Evolutionary conservation across 164 flowering plant genomes (phyloP), one percentile per base, ranked within the genome.

Genomic region (Pachysandra terminalis): DNA sequence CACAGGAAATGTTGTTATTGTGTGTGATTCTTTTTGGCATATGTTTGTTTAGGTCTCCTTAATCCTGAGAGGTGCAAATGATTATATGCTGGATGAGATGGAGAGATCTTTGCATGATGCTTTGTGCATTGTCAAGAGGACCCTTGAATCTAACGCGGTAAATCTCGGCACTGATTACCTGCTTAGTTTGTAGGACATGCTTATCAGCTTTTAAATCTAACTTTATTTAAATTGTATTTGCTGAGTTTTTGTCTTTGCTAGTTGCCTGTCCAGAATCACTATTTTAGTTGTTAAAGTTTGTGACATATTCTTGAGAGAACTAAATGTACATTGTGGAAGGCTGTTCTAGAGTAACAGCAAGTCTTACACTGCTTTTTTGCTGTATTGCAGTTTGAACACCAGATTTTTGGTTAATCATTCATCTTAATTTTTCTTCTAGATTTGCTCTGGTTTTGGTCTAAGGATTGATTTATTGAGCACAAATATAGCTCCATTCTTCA

Each of bases 21-120:
- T 66, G 23, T 37, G 9, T 27, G 25, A 53, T 69, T 45, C 40
- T 61, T 49, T 16, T 72, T 19, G 63, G 41, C 62, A 70, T 54
- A 56, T 64, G 10, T 64, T 55, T 63, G 6, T 65, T 56, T 81
- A 96, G 99, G 98, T 93, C 22, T 93, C 99, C 16, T 72, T 93
- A 64, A 85, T 96, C 69, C 92, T 96, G 13, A 84, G 98, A 84
- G 99, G 99, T 71, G 99, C 99, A 40, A 96, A 96, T 80, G 99
- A 96, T 77, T 86, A 73, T 75, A 93, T 96, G 99, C 99, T 96
- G 70, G 99, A 96, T 80, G 99, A 96, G 83, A 93, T 96, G 99
- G 99, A 96, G 49, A 83, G 99, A 78, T 83, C 99, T 49, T 78
- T 96, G 73, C 99, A 96, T 82, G 99, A 96, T 86, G 95, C 97